Conservation (phyloP, 805 yeast genomes). For the Pichia californica region DNA sequence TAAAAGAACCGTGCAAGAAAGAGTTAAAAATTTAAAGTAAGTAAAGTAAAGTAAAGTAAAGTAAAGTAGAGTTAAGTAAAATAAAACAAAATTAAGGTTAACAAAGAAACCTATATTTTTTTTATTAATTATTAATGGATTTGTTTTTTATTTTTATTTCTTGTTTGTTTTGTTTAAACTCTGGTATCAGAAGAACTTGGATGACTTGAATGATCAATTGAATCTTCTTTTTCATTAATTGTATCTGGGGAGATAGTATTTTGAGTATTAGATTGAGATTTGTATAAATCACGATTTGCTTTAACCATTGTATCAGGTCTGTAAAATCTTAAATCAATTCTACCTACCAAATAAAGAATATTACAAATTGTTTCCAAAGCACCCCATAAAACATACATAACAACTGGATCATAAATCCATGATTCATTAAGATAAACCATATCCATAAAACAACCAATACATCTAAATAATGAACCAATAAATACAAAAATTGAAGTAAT, state of each 20-base stretch:
- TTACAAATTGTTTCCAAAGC: conserved; percentile 55
- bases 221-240: conserved; percentile 4
- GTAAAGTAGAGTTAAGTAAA: background rate
- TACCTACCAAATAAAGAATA: conserved; percentile 48
- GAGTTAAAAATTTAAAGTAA: too few species aligned
- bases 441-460: conserved; percentile 39
- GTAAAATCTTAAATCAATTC: conserved; percentile 74
- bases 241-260: background rate
- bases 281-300: background rate
- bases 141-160: too few species aligned
- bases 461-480: conserved; percentile 44
- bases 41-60: background rate
- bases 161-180: conserved; percentile 1
- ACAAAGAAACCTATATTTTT: too few species aligned
- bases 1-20: too few species aligned
- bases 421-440: conserved; percentile 28
- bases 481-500: conserved; percentile 44
- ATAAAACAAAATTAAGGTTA: background rate
- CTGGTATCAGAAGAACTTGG: conserved; percentile 8
- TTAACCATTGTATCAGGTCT: conserved; percentile 48
- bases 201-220: background rate
- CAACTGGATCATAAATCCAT: conserved; percentile 47
- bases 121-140: too few species aligned
- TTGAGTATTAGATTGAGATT: background rate
- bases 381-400: conserved; percentile 67